Percentiles rank a stretch among this genome's conserved stretches.
Evolutionary conservation across 352 stramenopile genomes (phyloP).

Genomic region (Hyaloperonospora brassicae): DNA sequence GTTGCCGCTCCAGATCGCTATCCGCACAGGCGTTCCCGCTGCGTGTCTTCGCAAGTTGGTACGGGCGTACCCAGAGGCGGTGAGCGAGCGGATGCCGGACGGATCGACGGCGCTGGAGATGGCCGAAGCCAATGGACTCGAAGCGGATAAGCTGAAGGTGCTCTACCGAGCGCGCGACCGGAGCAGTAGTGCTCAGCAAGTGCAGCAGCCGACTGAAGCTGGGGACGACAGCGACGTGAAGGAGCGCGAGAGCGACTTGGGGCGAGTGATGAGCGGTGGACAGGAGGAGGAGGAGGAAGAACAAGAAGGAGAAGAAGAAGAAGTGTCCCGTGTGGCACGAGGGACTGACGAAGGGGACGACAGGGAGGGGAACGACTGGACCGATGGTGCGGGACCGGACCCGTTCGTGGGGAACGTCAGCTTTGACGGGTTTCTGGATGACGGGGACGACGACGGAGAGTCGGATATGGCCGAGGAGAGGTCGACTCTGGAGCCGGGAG

Average conservation of each 20-base stretch:
- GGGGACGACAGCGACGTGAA: not conserved
- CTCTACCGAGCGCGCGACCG: slow-evolving; percentile 27
- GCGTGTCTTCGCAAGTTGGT: slow-evolving; percentile 50
- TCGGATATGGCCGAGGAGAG: slow-evolving; percentile 7
- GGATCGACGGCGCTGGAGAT: slow-evolving; percentile 46
- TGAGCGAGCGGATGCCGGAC: slow-evolving; percentile 39
- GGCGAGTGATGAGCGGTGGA: slow-evolving; percentile 9
- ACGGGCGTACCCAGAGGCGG: slow-evolving; percentile 40
- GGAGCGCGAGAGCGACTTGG: not conserved
- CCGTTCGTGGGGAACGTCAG: slow-evolving; percentile 21
- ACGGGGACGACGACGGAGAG: slow-evolving; percentile 13
- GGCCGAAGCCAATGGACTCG: slow-evolving; percentile 35
- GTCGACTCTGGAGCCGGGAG: slow-evolving; percentile 19
- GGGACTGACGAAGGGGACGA: slow-evolving; percentile 17
- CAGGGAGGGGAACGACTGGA: slow-evolving; percentile 21
- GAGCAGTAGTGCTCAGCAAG: slow-evolving; percentile 11
- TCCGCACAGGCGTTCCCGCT: slow-evolving; percentile 39
- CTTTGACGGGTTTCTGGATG: slow-evolving; percentile 19
- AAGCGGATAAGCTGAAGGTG: slow-evolving; percentile 40
- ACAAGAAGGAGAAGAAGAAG: slow-evolving; percentile 26
- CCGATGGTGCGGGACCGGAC: slow-evolving; percentile 11
- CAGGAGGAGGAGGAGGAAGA: slow-evolving; percentile 8
- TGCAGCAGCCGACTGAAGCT: slow-evolving; percentile 10
- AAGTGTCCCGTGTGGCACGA: slow-evolving; percentile 19
- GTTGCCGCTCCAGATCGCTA: slow-evolving; percentile 75